Conservation (phyloP, 2,329 filamentous ascomycete genomes). For the Neonectria neomacrospora region DNA sequence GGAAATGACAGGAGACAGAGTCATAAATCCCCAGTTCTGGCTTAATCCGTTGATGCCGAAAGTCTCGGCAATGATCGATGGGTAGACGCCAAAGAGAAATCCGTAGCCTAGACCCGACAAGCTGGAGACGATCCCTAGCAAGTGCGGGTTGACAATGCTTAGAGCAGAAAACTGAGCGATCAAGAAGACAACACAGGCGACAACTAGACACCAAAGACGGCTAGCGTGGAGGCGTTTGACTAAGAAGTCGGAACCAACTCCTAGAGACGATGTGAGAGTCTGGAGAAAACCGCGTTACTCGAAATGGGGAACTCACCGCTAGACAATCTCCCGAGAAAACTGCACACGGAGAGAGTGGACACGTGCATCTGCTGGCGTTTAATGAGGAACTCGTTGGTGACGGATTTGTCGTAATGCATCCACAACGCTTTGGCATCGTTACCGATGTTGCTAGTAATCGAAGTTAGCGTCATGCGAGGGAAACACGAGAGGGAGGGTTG, state of each 20-base stretch:
- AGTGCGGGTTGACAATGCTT: slow-evolving; percentile 78
- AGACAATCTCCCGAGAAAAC: slow-evolving; percentile 82
- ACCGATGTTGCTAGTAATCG: slow-evolving; percentile 83
- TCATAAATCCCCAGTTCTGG: slow-evolving; percentile 98
- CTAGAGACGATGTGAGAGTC: slow-evolving; percentile 52
- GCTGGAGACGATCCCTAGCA: slow-evolving; percentile 80
- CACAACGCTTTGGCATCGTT: slow-evolving; percentile 90
- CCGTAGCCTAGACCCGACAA: slow-evolving; percentile 92
- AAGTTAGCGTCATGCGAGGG: slow-evolving; percentile 25
- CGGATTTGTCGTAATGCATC: slow-evolving; percentile 82
- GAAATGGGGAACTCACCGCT: slow-evolving; percentile 66
- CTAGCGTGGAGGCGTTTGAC: slow-evolving; percentile 83
- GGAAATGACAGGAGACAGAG: slow-evolving; percentile 84
- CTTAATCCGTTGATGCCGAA: slow-evolving; percentile 91
- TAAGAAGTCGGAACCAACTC: slow-evolving; percentile 90
- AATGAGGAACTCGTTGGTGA: slow-evolving; percentile 78
- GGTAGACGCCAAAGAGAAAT: slow-evolving; percentile 93
- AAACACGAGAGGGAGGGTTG: background rate
- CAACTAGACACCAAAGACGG: slow-evolving; percentile 89
- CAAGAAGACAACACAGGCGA: slow-evolving; percentile 81
- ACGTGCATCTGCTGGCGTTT: slow-evolving; percentile 91
- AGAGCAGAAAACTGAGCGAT: slow-evolving; percentile 82
- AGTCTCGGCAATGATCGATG: slow-evolving; percentile 86
- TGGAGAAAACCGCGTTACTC: background rate
- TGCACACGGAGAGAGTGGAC: slow-evolving; percentile 89